Evolutionary conservation across 805 yeast species (phyloP), one percentile per base, ranked within the genome.

Genomic region (Wickerhamiella hasegawae): DNA sequence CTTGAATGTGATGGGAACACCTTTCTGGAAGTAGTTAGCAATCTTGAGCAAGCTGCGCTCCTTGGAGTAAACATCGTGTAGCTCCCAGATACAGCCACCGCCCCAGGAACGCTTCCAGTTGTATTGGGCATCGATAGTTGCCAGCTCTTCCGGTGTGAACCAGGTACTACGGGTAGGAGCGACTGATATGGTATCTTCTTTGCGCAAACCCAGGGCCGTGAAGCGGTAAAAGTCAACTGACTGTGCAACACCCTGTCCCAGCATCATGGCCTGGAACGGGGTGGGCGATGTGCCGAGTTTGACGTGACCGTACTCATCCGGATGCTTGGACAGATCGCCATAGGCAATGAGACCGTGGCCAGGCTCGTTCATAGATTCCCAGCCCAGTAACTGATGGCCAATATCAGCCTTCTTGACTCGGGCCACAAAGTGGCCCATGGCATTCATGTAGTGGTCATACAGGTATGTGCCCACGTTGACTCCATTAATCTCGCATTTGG

Each of bases 341-440:
- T 66, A 65, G 0, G 87, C 93, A 34, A 77, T 65, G 38, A 73
- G 65, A 0, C 96, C 95, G 33, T 60, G 52, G 44, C 72, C 78
- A 9, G 95, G 95, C 54, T 84, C 96, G 52, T 84, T 84, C 59
- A 85, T 51, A 33, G 79, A 66, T 57, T 84, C 96, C 35, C 81
- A 62, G 1, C 93, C 95, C 8, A 78, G 40, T 2, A 81, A 54
- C n/a, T 54, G 14, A 67, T 65, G 43, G 27, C 51, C 50, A 34
- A 51, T 44, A 29, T 46, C 44, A 8, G 54, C 51, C 10, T 37
- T 46, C 27, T 39, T 22, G 68, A 73, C 33, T 46, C 57, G 40
- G 52, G 47, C 23, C 68, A 74, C 54, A 16, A 76, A 56, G 39
- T 64, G 57, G 27, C 58, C 50, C 23, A 77, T 51, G 1, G 90